These are phyloP conservation scores for Alnus glutinosa DNA, from an alignment of 306 rosid genomes.

Conservation along the genomic window DNA sequence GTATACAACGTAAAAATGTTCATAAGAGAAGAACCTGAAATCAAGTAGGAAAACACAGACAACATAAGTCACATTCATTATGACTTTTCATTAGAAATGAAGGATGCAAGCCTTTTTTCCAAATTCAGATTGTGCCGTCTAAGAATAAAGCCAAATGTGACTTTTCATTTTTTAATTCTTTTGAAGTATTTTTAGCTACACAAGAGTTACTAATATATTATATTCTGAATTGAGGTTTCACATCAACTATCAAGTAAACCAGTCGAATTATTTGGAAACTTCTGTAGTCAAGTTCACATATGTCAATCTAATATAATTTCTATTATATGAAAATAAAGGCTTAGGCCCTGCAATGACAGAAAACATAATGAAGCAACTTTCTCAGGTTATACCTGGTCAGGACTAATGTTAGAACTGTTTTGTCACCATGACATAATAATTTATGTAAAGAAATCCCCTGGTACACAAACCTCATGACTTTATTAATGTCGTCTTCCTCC, in stretches of 20 bases:
- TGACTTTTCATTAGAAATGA: neutral
- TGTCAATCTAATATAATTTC: neutral
- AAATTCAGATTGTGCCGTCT: neutral
- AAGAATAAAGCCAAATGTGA: neutral
- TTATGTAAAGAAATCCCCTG: neutral
- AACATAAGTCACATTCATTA: neutral
- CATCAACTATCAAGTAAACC: neutral
- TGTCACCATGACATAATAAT: neutral
- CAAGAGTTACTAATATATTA: neutral
- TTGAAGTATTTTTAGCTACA: neutral
- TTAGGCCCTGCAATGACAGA: neutral
- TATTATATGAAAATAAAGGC: neutral
- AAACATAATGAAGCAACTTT: neutral
- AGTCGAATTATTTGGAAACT: neutral
- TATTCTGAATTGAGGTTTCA: neutral
- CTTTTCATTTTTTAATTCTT: neutral
- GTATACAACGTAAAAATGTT: conserved; percentile 95
- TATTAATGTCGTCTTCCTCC: conserved; percentile 67
- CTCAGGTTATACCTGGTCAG: neutral
- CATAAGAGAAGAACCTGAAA: conserved; percentile 91
- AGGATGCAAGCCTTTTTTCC: neutral
- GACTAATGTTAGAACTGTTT: neutral
- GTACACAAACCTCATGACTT: conserved; percentile 50
- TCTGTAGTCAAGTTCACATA: neutral
- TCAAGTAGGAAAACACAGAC: conserved; percentile 5